Evolutionary conservation across 1,139 yeast species (phyloP).

Genomic region (Saccharomyces hybrid): DNA sequence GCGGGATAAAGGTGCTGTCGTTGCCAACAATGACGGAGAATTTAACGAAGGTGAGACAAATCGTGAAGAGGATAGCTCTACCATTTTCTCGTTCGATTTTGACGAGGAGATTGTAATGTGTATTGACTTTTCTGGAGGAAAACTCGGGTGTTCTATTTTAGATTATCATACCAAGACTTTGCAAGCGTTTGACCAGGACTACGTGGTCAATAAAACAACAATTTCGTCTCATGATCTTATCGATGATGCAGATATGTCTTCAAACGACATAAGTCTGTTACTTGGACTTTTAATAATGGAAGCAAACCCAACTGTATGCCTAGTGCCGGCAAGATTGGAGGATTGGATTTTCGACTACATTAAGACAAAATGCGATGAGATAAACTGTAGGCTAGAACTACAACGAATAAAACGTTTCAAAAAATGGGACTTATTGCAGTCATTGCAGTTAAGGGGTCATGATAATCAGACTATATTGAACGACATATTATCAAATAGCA

Average conservation of each 20-base stretch:
- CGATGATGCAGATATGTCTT: constrained; percentile 1
- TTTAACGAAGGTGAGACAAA: background rate
- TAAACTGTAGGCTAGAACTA: constrained; percentile 10
- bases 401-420: constrained; percentile 10
- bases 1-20: background rate
- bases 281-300: constrained; percentile 11
- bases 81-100: constrained; percentile 3
- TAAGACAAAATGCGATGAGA: constrained; percentile 5
- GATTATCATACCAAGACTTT: constrained; percentile 9
- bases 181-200: constrained; percentile 13
- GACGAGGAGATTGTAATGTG: constrained; percentile 11
- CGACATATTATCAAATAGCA: constrained; percentile 6
- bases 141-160: constrained; percentile 14
- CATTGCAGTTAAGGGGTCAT: constrained; percentile 1
- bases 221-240: background rate
- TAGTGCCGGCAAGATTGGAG: constrained; percentile 15
- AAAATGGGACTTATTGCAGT: background rate
- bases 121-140: constrained; percentile 9
- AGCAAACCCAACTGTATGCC: constrained; percentile 12
- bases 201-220: background rate
- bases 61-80: background rate
- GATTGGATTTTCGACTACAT: constrained; percentile 8
- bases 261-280: constrained; percentile 11
- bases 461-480: constrained; percentile 5
- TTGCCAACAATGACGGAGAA: background rate